A percentile compares a stretch with the other conserved stretches of the same genome.
Evolutionary conservation across 2,329 filamentous ascomycete genomes (phyloP).

Genomic region (Penicillium sp.): DNA sequence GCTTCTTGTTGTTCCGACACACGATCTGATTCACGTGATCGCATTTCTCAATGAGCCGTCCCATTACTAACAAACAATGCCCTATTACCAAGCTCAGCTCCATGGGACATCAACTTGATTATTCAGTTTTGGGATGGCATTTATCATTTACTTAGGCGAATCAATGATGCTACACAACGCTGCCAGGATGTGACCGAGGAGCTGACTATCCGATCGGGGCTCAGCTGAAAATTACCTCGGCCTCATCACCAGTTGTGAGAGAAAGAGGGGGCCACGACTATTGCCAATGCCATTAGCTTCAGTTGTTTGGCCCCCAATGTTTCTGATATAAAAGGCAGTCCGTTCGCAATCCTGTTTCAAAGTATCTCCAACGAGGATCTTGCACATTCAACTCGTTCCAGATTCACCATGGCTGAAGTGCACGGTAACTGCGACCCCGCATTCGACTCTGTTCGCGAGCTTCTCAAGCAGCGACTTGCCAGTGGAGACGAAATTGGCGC

Average conservation of each 20-base stretch:
- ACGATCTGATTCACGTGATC: background rate
- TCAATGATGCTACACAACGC: background rate
- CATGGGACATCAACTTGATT: background rate
- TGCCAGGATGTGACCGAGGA: background rate
- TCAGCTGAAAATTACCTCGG: background rate
- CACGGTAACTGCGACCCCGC: conserved; percentile 47
- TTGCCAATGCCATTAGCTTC: background rate
- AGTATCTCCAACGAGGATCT: background rate
- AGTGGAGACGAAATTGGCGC: conserved; percentile 53
- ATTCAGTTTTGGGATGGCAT: background rate
- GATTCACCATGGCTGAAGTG: conserved; percentile 31
- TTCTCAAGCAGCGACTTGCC: conserved; percentile 45
- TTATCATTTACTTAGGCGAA: background rate
- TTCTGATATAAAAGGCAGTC: background rate
- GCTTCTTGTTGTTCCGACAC: no score
- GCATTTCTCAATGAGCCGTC: background rate
- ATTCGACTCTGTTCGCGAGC: conserved; percentile 45
- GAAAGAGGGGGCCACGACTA: background rate
- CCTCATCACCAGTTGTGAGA: background rate
- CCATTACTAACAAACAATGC: background rate
- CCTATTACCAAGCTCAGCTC: background rate
- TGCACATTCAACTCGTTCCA: background rate
- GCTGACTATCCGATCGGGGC: background rate
- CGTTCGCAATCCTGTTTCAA: background rate
- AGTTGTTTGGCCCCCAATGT: background rate